These are phyloP conservation scores for Hypoxylon cercidicola DNA, from an alignment of 495 filamentous ascomycete genomes.

Conservation along the genomic window DNA sequence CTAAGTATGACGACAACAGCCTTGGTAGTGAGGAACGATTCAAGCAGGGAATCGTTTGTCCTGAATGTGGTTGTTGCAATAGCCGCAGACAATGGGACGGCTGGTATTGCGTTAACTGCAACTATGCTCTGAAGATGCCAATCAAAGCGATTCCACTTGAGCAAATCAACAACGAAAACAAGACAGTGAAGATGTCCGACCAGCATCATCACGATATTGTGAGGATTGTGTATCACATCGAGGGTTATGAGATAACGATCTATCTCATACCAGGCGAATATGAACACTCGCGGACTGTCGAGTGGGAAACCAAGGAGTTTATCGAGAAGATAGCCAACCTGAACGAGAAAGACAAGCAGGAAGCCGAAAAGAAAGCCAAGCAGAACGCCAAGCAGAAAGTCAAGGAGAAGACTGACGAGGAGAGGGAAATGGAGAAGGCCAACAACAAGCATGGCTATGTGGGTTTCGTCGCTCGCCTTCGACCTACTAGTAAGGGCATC, in stretches of 20 bases:
- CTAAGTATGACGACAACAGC: background rate
- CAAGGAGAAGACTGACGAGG: too few relatives aligned
- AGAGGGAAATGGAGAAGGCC: too few relatives aligned
- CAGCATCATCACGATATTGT: too few relatives aligned
- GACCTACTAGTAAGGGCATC: slow-evolving; percentile 59
- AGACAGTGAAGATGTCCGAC: background rate
- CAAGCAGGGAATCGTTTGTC: slow-evolving; percentile 75
- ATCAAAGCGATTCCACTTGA: slow-evolving; percentile 51
- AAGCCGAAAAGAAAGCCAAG: too few relatives aligned
- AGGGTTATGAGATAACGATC: too few relatives aligned
- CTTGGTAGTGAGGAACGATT: slow-evolving; percentile 52
- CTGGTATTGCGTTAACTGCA: slow-evolving; percentile 68
- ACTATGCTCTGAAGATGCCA: slow-evolving; percentile 60
- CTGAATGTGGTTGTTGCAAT: slow-evolving; percentile 71
- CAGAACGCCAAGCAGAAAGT: too few relatives aligned
- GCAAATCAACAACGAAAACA: slow-evolving; percentile 23
- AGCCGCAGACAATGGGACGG: slow-evolving; percentile 69
- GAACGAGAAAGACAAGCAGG: too few relatives aligned
- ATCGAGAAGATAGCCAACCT: too few relatives aligned
- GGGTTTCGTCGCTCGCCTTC: slow-evolving; percentile 72
- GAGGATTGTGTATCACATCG: too few relatives aligned
- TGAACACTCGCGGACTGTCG: too few relatives aligned
- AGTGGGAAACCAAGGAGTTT: too few relatives aligned
- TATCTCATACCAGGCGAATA: too few relatives aligned
- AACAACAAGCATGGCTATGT: slow-evolving; percentile 37